phyloP scores from a whole-genome alignment of 108 stramenopile genomes.

The Skeletonema marinoi region DNA sequence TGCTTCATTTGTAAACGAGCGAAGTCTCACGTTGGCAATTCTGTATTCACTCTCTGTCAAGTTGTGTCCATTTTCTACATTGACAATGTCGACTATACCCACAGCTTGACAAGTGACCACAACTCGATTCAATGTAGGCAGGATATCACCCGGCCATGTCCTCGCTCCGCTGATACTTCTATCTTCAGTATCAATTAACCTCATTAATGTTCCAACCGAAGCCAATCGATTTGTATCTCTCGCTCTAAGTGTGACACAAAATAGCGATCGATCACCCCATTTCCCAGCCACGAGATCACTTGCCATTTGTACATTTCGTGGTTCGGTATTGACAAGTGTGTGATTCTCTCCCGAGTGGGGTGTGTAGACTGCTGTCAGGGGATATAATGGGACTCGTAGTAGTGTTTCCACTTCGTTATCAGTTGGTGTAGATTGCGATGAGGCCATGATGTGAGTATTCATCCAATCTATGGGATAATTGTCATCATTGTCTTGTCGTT shows the following conservation, averaged over 20 bases:
- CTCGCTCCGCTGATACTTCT: slow-evolving; percentile 13
- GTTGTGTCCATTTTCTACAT: slow-evolving; percentile 25
- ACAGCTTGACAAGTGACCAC: slow-evolving; percentile 52
- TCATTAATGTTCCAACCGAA: slow-evolving; percentile 62
- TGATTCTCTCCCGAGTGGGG: slow-evolving; percentile 53
- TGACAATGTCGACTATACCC: slow-evolving; percentile 53
- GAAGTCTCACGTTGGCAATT: slow-evolving; percentile 34
- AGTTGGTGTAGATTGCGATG: background rate
- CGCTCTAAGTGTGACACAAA: slow-evolving; percentile 61
- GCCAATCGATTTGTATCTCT: slow-evolving; percentile 72
- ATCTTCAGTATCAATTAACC: slow-evolving; percentile 45
- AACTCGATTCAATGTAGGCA: slow-evolving; percentile 25
- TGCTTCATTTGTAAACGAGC: slow-evolving; percentile 5
- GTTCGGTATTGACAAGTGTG: slow-evolving; percentile 74
- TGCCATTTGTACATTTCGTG: slow-evolving; percentile 77
- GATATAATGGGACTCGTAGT: slow-evolving; percentile 68
- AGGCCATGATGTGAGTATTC: slow-evolving; percentile 11
- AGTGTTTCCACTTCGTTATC: slow-evolving; percentile 1
- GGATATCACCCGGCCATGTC: slow-evolving; percentile 16
- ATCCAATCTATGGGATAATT: slow-evolving; percentile 28
- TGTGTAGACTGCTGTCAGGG: slow-evolving; percentile 59
- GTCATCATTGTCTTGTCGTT: slow-evolving; percentile 28
- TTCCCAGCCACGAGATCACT: slow-evolving; percentile 29
- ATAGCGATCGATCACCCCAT: slow-evolving; percentile 21
- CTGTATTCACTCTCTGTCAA: slow-evolving; percentile 55